These are phyloP conservation scores for Colletotrichum kahawae DNA, from an alignment of 2,329 filamentous ascomycete genomes.

Conservation along the genomic window DNA sequence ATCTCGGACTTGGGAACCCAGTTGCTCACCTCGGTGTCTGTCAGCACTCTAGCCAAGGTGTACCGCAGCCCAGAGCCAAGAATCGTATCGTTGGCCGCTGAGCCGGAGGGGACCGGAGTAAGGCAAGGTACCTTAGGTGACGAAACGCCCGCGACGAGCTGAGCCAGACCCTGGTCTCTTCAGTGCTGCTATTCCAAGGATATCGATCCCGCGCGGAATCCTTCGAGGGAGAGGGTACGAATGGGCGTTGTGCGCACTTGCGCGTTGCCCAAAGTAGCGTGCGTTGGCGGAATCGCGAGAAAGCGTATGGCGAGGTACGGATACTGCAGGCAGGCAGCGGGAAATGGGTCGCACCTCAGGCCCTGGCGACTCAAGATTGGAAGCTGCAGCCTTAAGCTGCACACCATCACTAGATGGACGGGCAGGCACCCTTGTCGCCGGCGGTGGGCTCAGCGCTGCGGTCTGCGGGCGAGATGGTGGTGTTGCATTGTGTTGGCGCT, in stretches of 20 bases:
- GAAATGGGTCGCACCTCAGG: not conserved
- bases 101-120: not conserved
- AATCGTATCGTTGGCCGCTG: not conserved
- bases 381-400: constrained; percentile 12
- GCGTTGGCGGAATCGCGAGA: not conserved
- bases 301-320: not conserved
- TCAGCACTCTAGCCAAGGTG: constrained; percentile 6
- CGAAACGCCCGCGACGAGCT: not conserved
- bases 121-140: not conserved
- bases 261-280: not conserved
- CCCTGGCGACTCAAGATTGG: not conserved
- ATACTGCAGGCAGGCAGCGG: not conserved
- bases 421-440: not conserved
- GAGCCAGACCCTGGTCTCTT: not conserved
- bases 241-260: not conserved
- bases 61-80: not conserved
- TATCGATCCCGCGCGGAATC: not conserved
- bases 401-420: not conserved
- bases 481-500: not conserved
- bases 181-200: not conserved
- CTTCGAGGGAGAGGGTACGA: not conserved
- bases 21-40: constrained; percentile 12
- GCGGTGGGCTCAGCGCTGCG: not conserved
- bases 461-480: not conserved
- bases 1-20: not conserved